phyloP scores from a whole-genome alignment of 352 stramenopile genomes.

The Globisporangium lucens region DNA sequence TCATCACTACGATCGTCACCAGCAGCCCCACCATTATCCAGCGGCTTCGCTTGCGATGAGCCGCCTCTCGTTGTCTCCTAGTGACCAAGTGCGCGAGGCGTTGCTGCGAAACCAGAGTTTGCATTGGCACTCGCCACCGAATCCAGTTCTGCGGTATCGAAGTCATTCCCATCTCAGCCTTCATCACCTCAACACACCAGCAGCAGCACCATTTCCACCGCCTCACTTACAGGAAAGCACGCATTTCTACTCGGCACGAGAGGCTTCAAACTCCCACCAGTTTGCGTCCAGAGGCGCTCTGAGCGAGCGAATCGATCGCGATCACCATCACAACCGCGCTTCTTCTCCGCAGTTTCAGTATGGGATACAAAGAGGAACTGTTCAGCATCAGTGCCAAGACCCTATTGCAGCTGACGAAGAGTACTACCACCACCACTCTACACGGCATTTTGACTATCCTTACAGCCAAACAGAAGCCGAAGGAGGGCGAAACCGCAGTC shows the following conservation, averaged over 20 bases:
- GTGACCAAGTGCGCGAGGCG: constrained; percentile 51
- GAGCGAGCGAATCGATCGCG: constrained; percentile 38
- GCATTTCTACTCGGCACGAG: constrained; percentile 37
- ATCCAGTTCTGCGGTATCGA: background rate
- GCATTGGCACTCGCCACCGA: background rate
- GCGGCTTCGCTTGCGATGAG: constrained; percentile 13
- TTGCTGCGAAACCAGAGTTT: constrained; percentile 34
- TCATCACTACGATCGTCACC: constrained; percentile 1
- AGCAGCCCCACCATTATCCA: background rate
- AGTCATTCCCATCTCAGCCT: background rate
- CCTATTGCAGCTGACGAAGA: background rate
- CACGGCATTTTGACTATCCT: background rate
- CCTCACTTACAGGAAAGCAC: background rate
- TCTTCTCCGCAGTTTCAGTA: background rate
- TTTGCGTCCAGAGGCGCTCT: constrained; percentile 18
- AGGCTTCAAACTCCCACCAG: constrained; percentile 1
- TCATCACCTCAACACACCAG: constrained; percentile 10
- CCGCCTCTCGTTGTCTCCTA: constrained; percentile 40
- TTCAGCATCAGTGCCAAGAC: constrained; percentile 5
- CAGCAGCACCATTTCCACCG: constrained; percentile 1
- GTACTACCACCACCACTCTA: background rate
- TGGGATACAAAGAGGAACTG: background rate
- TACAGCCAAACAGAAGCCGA: background rate
- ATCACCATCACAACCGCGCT: constrained; percentile 4
- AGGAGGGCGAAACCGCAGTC: constrained; percentile 9